These are phyloP conservation scores for Zasmidium citrigriseum DNA, from an alignment of 2,329 filamentous ascomycete genomes.

Conservation along the genomic window DNA sequence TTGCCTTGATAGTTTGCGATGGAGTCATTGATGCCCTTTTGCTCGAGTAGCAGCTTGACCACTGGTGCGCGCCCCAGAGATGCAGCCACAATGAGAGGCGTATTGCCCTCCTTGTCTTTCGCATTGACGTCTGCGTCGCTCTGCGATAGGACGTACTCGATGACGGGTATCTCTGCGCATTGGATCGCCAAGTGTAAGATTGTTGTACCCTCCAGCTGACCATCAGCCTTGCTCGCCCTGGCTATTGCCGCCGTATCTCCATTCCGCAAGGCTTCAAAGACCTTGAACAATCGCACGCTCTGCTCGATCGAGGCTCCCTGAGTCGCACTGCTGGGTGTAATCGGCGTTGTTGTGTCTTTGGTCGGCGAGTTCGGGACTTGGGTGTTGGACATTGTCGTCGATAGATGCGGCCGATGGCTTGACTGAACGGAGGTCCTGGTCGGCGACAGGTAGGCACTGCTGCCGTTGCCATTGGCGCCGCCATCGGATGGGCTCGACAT, in stretches of 20 bases:
- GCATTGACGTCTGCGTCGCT: conserved; percentile 72
- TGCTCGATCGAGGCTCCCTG: conserved; percentile 70
- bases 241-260: conserved; percentile 90
- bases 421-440: conserved; percentile 26
- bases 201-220: conserved; percentile 74
- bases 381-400: conserved; percentile 37
- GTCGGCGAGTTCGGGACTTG: conserved; percentile 17
- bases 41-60: conserved; percentile 80
- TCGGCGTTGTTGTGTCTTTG: conserved; percentile 18
- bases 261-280: conserved; percentile 88
- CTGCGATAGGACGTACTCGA: conserved; percentile 87
- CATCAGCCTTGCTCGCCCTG: conserved; percentile 67
- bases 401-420: conserved; percentile 34
- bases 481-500: conserved; percentile 15
- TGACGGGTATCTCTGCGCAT: conserved; percentile 87
- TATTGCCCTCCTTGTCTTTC: conserved; percentile 89
- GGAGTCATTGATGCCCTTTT: conserved; percentile 83
- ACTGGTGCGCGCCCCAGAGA: conserved; percentile 76
- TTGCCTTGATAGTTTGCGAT: conserved; percentile 82
- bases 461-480: conserved; percentile 14
- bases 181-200: conserved; percentile 93
- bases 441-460: conserved; percentile 22
- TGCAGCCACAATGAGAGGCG: conserved; percentile 84
- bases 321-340: conserved; percentile 25
- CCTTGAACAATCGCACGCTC: conserved; percentile 88